Evolutionary conservation across 2,329 filamentous ascomycete species (phyloP), one percentile per base, ranked within the genome.

Genomic region (Tympanopsis confertula): DNA sequence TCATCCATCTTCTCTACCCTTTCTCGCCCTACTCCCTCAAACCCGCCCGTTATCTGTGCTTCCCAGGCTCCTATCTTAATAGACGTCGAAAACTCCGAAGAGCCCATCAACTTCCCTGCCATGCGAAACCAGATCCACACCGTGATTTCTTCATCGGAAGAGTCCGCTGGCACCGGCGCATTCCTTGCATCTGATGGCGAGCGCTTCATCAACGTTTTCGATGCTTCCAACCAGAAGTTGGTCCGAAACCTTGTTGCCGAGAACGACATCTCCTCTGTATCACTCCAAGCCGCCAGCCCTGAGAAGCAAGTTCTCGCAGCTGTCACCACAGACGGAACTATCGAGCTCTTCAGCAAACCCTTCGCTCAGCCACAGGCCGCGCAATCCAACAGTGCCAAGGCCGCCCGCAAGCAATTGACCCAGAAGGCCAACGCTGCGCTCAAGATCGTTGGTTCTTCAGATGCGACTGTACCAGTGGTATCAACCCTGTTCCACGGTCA

Each of bases 141-240:
- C 3, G 49, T 71, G 20, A 48, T 66, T 40, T 48, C 60, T n/a
- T 64, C 64, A 4, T 57, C 55, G 19, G 44, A 48, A 20, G 49
- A 56, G 26, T 37, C 46, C 30, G 52, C 55, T 28, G 48, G 47
- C 35, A 48, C 57, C 19, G 45, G 52, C 35, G 69, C 70, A 47
- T 58, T 70, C 30, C 50, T 50, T 15, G 63, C 63, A 10, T 62
- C 65, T 19, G 66, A 69, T 45, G 54, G 57, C 13, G 65, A 67
- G 42, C 62, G 65, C 35, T 69, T 64, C 44, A 60, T 71, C 43
- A 69, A 66, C 42, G 53, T 70, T 24, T 69, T 68, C 39, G 58
- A 66, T 42, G 50, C 58, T 13, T 42, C 58, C 30, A 57, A 52
- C 37, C 54, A 58, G 28, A 63, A 59, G 41, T 55, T 66, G 14